Evolutionary conservation across 2,329 filamentous ascomycete species (phyloP).

Genomic region (Xylariaceae sp.): DNA sequence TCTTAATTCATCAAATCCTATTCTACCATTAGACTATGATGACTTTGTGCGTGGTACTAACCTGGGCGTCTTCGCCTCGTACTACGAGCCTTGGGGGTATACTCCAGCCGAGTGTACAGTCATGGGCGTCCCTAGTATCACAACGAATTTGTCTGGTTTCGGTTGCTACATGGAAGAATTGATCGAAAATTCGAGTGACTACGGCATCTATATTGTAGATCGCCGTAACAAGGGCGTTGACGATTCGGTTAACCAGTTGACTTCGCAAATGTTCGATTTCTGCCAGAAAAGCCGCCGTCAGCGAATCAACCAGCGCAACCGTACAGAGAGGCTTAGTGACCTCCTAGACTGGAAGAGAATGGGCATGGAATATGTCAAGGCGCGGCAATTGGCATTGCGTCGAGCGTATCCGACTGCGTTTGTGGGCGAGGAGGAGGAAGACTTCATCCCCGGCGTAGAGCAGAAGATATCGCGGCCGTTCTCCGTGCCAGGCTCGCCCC

Average conservation of each 20-base stretch:
- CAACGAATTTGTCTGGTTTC: constrained; percentile 96
- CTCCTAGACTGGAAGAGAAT: constrained; percentile 98
- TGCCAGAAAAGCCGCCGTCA: constrained; percentile 91
- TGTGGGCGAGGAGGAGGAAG: constrained; percentile 77
- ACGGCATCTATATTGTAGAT: constrained; percentile 99
- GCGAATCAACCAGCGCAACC: constrained; percentile 97
- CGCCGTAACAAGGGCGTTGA: constrained; percentile 94
- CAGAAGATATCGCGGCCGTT: constrained; percentile 95
- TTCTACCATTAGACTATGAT: constrained; percentile 94
- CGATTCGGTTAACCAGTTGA: constrained; percentile 94
- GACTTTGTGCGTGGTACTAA: constrained; percentile 98
- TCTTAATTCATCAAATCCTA: constrained; percentile 92
- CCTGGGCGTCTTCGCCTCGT: constrained; percentile 92
- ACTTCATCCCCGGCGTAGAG: constrained; percentile 90
- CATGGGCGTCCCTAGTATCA: constrained; percentile 98
- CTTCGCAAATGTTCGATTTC: constrained; percentile 93
- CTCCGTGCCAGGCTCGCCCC: constrained; percentile 90
- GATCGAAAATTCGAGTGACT: constrained; percentile 97
- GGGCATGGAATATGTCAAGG: constrained; percentile 99
- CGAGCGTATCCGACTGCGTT: constrained; percentile 92
- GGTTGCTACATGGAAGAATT: constrained; percentile 99
- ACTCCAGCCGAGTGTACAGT: constrained; percentile 98
- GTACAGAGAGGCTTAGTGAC: constrained; percentile 93
- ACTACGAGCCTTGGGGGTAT: constrained; percentile 99
- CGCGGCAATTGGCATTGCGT: constrained; percentile 86